Conservation (phyloP, 169 alveolate genomes). For the Perkinsus chesapeaki region DNA sequence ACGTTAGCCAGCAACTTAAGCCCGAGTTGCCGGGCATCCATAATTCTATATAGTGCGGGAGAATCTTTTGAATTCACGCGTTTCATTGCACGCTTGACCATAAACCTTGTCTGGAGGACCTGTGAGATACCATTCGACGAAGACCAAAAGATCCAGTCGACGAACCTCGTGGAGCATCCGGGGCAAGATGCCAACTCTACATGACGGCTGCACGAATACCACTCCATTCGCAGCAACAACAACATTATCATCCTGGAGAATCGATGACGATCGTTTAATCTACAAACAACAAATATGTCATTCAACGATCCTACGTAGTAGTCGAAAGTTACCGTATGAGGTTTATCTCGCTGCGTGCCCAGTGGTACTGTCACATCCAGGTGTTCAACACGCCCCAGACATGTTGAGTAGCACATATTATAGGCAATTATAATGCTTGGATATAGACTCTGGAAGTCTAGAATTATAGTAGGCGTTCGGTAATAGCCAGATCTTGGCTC, state of each 20-base stretch:
- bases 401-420: slow-evolving; percentile 84
- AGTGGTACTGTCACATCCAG: slow-evolving; percentile 10
- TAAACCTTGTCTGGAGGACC: slow-evolving; percentile 37
- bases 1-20: slow-evolving; percentile 87
- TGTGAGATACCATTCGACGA: not conserved
- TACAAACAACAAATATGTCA: not conserved
- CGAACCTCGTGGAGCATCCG: slow-evolving; percentile 69
- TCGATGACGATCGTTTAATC: not conserved
- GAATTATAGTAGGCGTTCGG: slow-evolving; percentile 84
- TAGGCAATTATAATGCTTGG: slow-evolving; percentile 94
- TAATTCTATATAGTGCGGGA: slow-evolving; percentile 56
- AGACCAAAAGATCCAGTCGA: not conserved
- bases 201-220: slow-evolving; percentile 26
- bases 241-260: slow-evolving; percentile 8
- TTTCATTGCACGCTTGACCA: slow-evolving; percentile 39
- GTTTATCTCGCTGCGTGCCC: slow-evolving; percentile 26
- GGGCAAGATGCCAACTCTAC: slow-evolving; percentile 71
- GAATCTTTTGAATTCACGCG: slow-evolving; percentile 50
- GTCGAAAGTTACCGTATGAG: slow-evolving; percentile 6
- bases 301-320: not conserved
- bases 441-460: slow-evolving; percentile 89
- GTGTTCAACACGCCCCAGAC: slow-evolving; percentile 48
- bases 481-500: slow-evolving; percentile 84
- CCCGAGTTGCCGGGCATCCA: slow-evolving; percentile 88
- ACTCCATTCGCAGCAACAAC: slow-evolving; percentile 26